phyloP scores from a whole-genome alignment of 257 asterid species.

The Solanum chiquidenum region DNA sequence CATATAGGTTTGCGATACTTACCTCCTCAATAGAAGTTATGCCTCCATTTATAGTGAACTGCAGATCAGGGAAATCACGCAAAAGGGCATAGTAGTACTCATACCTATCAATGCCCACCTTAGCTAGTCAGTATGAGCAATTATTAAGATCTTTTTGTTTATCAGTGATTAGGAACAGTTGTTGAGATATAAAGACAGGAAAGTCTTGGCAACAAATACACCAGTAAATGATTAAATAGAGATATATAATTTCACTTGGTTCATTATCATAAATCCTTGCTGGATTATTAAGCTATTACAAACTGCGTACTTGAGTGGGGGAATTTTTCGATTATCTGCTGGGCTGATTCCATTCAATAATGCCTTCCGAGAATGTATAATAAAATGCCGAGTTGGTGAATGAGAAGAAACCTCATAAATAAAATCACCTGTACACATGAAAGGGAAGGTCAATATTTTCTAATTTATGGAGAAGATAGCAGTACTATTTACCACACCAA shows the following conservation, averaged over 20 bases:
- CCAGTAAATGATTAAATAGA: background rate
- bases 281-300: background rate
- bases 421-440: slow-evolving; percentile 70
- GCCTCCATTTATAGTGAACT: slow-evolving; percentile 92
- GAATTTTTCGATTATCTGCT: slow-evolving; percentile 80
- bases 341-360: slow-evolving; percentile 90
- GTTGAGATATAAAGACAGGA: background rate
- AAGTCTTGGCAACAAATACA: background rate
- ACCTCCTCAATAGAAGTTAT: slow-evolving; percentile 82
- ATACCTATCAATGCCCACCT: slow-evolving; percentile 35
- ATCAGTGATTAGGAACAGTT: background rate
- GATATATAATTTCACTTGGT: background rate
- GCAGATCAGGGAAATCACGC: slow-evolving; percentile 94
- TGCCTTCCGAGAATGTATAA: slow-evolving; percentile 94
- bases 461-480: background rate
- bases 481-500: background rate
- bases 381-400: slow-evolving; percentile 86
- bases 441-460: background rate
- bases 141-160: background rate
- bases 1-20: slow-evolving; percentile 3
- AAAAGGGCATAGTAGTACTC: slow-evolving; percentile 90
- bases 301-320: slow-evolving; percentile 67
- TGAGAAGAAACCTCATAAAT: slow-evolving; percentile 83
- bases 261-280: background rate
- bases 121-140: background rate